These are phyloP conservation scores for Russula sp. DNA, from an alignment of 768 basidiomycete species.

Conservation along the genomic window DNA sequence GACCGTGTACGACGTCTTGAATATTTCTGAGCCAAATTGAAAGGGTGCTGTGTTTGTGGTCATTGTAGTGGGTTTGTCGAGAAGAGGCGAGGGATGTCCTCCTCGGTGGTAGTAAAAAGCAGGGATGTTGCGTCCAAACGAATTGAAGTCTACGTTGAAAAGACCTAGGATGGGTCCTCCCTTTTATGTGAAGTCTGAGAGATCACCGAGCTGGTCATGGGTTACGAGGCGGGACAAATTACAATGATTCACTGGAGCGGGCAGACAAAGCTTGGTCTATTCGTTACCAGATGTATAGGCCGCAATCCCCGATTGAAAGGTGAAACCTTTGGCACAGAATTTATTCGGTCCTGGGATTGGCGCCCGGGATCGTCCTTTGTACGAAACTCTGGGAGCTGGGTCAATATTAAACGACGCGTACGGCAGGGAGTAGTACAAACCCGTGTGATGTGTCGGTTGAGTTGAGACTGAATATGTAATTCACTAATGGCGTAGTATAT, in stretches of 20 bases:
- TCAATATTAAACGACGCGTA: no score
- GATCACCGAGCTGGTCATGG: no score
- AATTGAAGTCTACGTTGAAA: not conserved
- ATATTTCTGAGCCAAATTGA: constrained; percentile 11
- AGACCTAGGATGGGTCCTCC: not conserved
- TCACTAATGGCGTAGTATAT: not conserved
- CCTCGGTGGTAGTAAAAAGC: not conserved
- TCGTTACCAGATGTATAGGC: not conserved
- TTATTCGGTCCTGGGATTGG: not conserved
- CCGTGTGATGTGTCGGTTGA: not conserved
- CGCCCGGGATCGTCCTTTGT: not conserved
- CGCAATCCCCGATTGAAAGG: no score
- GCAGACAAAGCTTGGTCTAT: not conserved
- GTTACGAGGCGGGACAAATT: not conserved
- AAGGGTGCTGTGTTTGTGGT: constrained; percentile 14
- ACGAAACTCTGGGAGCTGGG: not conserved
- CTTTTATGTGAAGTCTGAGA: not conserved
- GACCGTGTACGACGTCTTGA: constrained; percentile 10
- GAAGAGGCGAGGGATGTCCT: not conserved
- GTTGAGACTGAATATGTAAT: not conserved
- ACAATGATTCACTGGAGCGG: not conserved
- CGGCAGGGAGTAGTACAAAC: not conserved
- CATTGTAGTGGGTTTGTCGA: not conserved
- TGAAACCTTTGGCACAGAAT: not conserved
- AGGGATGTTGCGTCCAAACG: no score